Base-by-base conservation (phyloP, 352 stramenopile genomes). In the Globisporangium yorkense region DNA sequence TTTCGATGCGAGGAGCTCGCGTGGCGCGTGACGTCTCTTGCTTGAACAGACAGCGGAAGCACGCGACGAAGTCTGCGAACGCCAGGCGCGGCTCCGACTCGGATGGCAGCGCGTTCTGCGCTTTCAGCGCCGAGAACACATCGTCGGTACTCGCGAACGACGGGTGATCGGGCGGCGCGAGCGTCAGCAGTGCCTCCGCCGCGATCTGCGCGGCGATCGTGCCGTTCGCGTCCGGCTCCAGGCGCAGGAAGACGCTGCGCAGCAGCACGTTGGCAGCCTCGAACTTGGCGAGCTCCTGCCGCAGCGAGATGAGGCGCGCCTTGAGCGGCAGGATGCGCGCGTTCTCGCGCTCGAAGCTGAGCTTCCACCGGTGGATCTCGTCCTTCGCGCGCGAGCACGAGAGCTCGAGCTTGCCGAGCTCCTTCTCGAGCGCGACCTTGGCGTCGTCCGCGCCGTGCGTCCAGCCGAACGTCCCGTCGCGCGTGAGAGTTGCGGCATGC, bases 301-400 rank as follows among this genome's bases (percentile, higher is more conserved):
- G 70, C 12, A 77, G 57, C 13, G 12, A 39, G 5, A 37, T 45
- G 6, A 79, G 49, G 8, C 79, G 77, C 0, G 60, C 52, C 18
- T 72, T 58, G 45, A 89, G 29, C 1, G 77, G 79, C 5, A 57
- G 39, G 12, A 85, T 48, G 9, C 68, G 63, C 5, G 77, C 77
- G 27, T 74, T 71, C 53, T 87, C 73, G 12, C 74, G 80, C 31
- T 85, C 75, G 18, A 71, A 68, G 16, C 56, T 63, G 3, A 86
- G 67, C 29, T 64, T 56, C 71, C 72, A 80, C 16, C 72, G 31
- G 10, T 70, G 66, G 15, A 75, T 61, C 20, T 86, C 69, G 39
- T 87, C 73, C 21, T 73, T 67, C 12, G 68, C 66, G 16, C 58
- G 62, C 27, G 68, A 55, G 0, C 67, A 27, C 20, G 57, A 62